Evolutionary conservation across 352 stramenopile species (phyloP).

Genomic region (Pythium vanterpoolii): DNA sequence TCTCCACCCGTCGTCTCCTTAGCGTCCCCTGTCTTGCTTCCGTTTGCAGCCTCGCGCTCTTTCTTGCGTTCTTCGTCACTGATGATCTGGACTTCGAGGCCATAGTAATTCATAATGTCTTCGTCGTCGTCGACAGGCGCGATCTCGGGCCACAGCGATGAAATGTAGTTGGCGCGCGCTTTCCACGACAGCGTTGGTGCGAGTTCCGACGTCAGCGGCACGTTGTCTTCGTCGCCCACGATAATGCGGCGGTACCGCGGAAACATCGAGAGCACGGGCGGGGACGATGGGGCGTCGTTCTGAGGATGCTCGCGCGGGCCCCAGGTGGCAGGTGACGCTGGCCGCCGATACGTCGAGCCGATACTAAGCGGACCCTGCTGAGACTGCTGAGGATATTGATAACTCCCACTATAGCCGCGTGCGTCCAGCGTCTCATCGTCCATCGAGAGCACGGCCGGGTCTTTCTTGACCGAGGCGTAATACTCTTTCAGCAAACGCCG

Average conservation of each 20-base stretch:
- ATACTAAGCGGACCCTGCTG: not conserved
- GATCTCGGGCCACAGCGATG: constrained; percentile 59
- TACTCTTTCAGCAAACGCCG: constrained; percentile 62
- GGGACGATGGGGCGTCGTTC: not conserved
- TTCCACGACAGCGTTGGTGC: constrained; percentile 41
- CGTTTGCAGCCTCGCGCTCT: constrained; percentile 23
- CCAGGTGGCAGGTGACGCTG: constrained; percentile 13
- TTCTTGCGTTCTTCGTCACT: constrained; percentile 57
- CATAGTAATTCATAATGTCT: constrained; percentile 76
- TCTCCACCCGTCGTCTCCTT: not conserved
- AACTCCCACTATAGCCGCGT: not conserved
- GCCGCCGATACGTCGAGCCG: constrained; percentile 22
- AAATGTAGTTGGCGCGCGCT: constrained; percentile 61
- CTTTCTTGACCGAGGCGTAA: constrained; percentile 23
- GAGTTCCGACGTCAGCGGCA: constrained; percentile 45
- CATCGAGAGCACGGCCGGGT: constrained; percentile 20
- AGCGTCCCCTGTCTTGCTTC: not conserved
- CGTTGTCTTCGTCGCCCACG: constrained; percentile 23
- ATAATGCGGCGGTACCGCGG: constrained; percentile 47
- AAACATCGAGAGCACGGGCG: constrained; percentile 18
- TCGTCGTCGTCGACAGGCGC: constrained; percentile 64
- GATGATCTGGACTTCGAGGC: constrained; percentile 71
- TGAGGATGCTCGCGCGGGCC: constrained; percentile 6
- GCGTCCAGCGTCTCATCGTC: constrained; percentile 13
- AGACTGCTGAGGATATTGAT: not conserved